A percentile compares a stretch with the other conserved stretches of the same genome.
These are phyloP conservation scores for Arachis hypogaea DNA, from an alignment of 306 rosid genomes.

Conservation along the genomic window DNA sequence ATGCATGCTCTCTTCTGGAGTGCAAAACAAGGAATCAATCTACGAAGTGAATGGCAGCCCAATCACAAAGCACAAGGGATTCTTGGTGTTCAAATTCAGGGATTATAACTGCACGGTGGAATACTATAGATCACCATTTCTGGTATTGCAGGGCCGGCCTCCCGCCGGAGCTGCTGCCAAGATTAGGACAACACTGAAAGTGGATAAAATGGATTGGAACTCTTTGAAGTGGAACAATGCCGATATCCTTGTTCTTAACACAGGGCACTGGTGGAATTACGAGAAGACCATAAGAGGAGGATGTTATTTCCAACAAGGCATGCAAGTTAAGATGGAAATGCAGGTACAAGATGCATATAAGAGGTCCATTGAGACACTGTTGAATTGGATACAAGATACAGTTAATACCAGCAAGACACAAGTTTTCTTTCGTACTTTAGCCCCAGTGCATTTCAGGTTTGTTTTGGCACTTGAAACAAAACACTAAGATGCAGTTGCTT, in stretches of 20 bases:
- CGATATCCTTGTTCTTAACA: conserved; percentile 73
- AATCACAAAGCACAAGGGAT: conserved; percentile 88
- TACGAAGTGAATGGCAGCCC: conserved; percentile 81
- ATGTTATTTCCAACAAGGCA: conserved; percentile 85
- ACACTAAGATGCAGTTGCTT: too few relatives aligned
- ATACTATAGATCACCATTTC: conserved; percentile 87
- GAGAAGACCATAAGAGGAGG: conserved; percentile 93
- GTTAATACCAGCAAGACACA: conserved; percentile 60
- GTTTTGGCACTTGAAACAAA: background rate
- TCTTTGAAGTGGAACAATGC: conserved; percentile 80
- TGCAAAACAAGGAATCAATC: conserved; percentile 64
- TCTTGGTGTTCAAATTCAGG: conserved; percentile 75
- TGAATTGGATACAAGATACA: conserved; percentile 61
- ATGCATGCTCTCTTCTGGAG: conserved; percentile 82
- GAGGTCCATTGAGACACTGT: conserved; percentile 67
- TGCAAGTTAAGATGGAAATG: conserved; percentile 69
- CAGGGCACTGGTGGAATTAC: conserved; percentile 98
- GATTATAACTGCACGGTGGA: conserved; percentile 79
- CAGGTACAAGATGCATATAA: conserved; percentile 67
- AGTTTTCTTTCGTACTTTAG: conserved; percentile 75
- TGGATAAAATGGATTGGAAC: conserved; percentile 88
- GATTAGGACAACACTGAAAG: conserved; percentile 63
- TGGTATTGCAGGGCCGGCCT: conserved; percentile 78
- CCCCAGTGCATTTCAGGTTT: conserved; percentile 93
- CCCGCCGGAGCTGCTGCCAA: conserved; percentile 57